Conservation (phyloP, 768 basidiomycete species). For the Daedaleopsis nitida region DNA sequence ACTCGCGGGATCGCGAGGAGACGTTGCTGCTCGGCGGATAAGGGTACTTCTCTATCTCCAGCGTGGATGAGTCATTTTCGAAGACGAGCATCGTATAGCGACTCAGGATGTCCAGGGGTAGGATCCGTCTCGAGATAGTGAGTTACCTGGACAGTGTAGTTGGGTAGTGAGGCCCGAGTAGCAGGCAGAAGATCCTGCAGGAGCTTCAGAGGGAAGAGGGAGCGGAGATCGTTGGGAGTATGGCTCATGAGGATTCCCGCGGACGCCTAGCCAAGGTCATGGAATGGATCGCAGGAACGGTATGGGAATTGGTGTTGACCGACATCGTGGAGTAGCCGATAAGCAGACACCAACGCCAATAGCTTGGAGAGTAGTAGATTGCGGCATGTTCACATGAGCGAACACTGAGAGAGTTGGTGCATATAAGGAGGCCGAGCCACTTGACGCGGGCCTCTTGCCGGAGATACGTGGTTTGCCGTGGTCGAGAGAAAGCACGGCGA, state of each 20-base stretch:
- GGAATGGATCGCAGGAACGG: too few relatives aligned
- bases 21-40: slow-evolving; percentile 6
- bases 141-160: too few relatives aligned
- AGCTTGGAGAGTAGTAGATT: too few relatives aligned
- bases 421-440: neutral
- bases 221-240: too few relatives aligned
- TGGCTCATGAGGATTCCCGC: too few relatives aligned
- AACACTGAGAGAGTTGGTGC: neutral
- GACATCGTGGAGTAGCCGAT: neutral
- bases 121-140: neutral
- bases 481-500: too few relatives aligned
- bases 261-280: too few relatives aligned
- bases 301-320: too few relatives aligned
- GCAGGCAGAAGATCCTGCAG: too few relatives aligned
- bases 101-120: neutral
- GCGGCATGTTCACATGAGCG: too few relatives aligned
- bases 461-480: neutral
- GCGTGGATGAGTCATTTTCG: neutral
- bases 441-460: neutral
- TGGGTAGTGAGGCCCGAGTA: too few relatives aligned
- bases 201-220: neutral
- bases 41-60: neutral
- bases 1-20: neutral
- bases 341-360: neutral
- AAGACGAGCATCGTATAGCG: neutral